A percentile compares a stretch with the other conserved stretches of the same genome.
These are phyloP conservation scores for Alternaria burnsii DNA, from an alignment of 2,329 filamentous ascomycete genomes.

Conservation along the genomic window DNA sequence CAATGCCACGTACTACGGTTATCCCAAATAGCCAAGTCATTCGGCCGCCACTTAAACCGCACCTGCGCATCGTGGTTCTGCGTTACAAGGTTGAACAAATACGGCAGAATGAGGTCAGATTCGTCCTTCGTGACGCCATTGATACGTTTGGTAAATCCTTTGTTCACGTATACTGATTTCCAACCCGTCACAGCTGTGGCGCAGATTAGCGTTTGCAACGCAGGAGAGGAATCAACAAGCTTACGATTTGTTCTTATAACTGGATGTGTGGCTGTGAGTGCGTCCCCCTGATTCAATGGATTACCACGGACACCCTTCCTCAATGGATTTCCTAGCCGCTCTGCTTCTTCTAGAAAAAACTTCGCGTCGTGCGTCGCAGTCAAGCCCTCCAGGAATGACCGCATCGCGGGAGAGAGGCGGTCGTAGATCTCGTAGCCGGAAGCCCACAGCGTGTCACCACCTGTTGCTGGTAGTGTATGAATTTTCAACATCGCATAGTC, in stretches of 20 bases:
- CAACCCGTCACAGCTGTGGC: conserved; percentile 65
- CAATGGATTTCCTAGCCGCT: conserved; percentile 38
- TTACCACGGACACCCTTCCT: conserved; percentile 52
- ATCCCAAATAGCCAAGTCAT: conserved; percentile 68
- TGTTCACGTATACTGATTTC: conserved; percentile 58
- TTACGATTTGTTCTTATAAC: conserved; percentile 67
- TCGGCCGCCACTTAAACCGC: conserved; percentile 56
- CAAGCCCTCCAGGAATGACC: conserved; percentile 58
- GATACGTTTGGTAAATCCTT: conserved; percentile 50
- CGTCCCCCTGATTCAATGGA: conserved; percentile 63
- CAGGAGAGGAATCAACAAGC: background rate
- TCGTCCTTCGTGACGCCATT: conserved; percentile 59
- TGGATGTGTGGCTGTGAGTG: conserved; percentile 63
- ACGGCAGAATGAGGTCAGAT: conserved; percentile 54
- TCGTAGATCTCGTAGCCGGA: conserved; percentile 60
- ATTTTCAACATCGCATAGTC: conserved; percentile 52
- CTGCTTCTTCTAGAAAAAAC: conserved; percentile 42
- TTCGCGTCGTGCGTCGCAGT: conserved; percentile 55
- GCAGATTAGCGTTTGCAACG: background rate
- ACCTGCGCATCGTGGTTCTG: conserved; percentile 64
- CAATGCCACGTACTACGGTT: conserved; percentile 68
- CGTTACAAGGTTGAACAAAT: conserved; percentile 54
- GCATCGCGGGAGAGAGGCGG: conserved; percentile 58
- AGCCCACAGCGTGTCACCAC: conserved; percentile 51
- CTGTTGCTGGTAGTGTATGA: conserved; percentile 45